Evolutionary conservation across 176 grass and related monocot species (phyloP).

Genomic region (Musa troglodytarum): DNA sequence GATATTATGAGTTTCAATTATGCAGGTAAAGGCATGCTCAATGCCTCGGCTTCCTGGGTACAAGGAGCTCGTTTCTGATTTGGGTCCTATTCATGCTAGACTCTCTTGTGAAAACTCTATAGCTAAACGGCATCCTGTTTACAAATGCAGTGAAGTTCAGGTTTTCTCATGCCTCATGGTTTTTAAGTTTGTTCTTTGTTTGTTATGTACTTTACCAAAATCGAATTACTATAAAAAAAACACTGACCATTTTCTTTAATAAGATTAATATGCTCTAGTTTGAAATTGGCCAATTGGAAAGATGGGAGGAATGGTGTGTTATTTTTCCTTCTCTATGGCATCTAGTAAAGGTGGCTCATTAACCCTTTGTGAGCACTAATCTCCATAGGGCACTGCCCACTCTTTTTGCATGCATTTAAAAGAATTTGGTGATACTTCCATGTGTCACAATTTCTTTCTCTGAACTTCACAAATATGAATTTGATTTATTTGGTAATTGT

Average conservation of each 20-base stretch:
- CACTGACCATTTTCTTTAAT: background rate
- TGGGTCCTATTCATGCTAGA: slow-evolving; percentile 79
- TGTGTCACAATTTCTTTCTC: too few species aligned
- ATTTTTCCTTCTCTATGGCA: too few species aligned
- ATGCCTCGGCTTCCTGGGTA: slow-evolving; percentile 76
- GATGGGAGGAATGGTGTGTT: too few species aligned
- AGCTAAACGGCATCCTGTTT: slow-evolving; percentile 79
- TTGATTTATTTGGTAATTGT: background rate
- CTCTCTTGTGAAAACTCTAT: slow-evolving; percentile 54
- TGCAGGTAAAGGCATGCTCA: slow-evolving; percentile 67
- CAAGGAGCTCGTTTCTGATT: slow-evolving; percentile 75
- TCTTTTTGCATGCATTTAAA: background rate
- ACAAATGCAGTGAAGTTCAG: slow-evolving; percentile 89
- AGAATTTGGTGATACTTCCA: too few species aligned
- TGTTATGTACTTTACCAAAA: background rate
- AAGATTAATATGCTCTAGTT: too few species aligned
- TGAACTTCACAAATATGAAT: background rate
- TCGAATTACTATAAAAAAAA: too few species aligned
- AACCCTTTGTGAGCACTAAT: too few species aligned
- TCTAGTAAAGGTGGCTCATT: too few species aligned
- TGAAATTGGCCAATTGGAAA: too few species aligned
- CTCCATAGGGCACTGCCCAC: background rate
- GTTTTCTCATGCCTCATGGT: slow-evolving; percentile 24
- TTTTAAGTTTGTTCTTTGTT: slow-evolving; percentile 1
- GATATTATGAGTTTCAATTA: slow-evolving; percentile 10